These are phyloP conservation scores for Wickerhamiella cacticola DNA, from an alignment of 805 yeast genomes.

Conservation along the genomic window DNA sequence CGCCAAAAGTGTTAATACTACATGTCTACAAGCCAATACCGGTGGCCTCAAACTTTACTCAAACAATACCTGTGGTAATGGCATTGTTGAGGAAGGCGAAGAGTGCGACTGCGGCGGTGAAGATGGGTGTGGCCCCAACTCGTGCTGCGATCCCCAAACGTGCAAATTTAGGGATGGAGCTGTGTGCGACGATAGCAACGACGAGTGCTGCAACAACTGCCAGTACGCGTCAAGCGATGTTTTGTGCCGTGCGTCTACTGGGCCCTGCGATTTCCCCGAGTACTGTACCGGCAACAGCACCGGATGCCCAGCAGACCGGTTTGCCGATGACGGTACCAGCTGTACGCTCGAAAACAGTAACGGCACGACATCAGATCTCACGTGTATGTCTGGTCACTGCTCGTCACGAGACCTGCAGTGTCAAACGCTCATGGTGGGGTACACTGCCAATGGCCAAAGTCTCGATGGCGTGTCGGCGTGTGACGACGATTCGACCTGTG, in stretches of 20 bases:
- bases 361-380: conserved; percentile 15
- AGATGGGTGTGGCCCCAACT: conserved; percentile 25
- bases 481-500: conserved; percentile 23
- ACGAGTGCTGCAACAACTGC: conserved; percentile 27
- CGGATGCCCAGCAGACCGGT: conserved; percentile 26
- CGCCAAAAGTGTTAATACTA: conserved; percentile 23
- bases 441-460: conserved; percentile 15
- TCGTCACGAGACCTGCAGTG: conserved; percentile 31
- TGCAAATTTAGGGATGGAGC: conserved; percentile 19
- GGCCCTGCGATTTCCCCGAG: conserved; percentile 29
- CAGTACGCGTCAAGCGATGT: conserved; percentile 24
- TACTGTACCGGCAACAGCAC: conserved; percentile 29
- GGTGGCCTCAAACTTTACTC: conserved; percentile 24
- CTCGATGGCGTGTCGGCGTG: conserved; percentile 25
- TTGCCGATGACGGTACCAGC: conserved; percentile 23
- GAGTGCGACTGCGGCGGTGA: conserved; percentile 33
- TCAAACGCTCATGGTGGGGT: conserved; percentile 22
- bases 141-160: conserved; percentile 23
- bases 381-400: conserved; percentile 29
- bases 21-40: conserved; percentile 18
- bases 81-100: conserved; percentile 32
- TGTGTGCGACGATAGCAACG: conserved; percentile 23
- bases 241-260: conserved; percentile 26
- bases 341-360: conserved; percentile 19
- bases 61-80: conserved; percentile 30